A percentile compares a stretch with the other conserved stretches of the same genome.
Evolutionary conservation across 169 alveolate species (phyloP).

Genomic region (Neospora caninum): DNA sequence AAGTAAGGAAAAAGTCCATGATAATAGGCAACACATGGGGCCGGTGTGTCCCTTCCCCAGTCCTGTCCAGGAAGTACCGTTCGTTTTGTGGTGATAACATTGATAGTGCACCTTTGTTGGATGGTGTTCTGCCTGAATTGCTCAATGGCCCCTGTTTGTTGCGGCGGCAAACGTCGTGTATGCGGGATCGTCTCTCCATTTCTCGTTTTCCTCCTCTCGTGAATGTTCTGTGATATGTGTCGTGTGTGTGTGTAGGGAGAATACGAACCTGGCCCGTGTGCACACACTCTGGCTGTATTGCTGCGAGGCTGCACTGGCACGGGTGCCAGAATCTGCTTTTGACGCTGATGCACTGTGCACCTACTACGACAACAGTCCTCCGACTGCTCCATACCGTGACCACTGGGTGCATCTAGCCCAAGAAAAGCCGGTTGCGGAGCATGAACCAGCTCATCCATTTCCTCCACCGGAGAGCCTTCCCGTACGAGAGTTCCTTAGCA

Average conservation of each 20-base stretch:
- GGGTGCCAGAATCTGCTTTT: constrained; percentile 79
- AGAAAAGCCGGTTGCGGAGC: not conserved
- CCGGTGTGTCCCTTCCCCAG: not conserved
- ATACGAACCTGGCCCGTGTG: constrained; percentile 68
- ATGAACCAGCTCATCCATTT: constrained; percentile 36
- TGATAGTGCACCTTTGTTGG: not conserved
- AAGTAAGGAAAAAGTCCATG: constrained; percentile 31
- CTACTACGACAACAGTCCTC: constrained; percentile 86
- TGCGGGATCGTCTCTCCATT: no score
- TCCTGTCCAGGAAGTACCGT: not conserved
- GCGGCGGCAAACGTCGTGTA: no score
- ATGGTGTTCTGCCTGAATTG: not conserved
- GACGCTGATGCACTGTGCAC: constrained; percentile 89
- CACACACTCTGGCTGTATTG: constrained; percentile 92
- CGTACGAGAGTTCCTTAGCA: constrained; percentile 82
- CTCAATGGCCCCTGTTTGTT: not conserved
- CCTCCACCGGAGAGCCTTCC: constrained; percentile 66
- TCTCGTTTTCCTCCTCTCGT: not conserved
- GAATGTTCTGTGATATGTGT: not conserved
- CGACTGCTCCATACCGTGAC: constrained; percentile 87
- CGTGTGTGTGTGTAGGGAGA: not conserved
- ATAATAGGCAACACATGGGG: not conserved
- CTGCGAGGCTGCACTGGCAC: constrained; percentile 88
- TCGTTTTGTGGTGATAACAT: not conserved
- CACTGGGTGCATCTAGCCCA: constrained; percentile 83